These are phyloP conservation scores for Termitomyces sp. DNA, from an alignment of 1,284 basidiomycete species.

Conservation along the genomic window DNA sequence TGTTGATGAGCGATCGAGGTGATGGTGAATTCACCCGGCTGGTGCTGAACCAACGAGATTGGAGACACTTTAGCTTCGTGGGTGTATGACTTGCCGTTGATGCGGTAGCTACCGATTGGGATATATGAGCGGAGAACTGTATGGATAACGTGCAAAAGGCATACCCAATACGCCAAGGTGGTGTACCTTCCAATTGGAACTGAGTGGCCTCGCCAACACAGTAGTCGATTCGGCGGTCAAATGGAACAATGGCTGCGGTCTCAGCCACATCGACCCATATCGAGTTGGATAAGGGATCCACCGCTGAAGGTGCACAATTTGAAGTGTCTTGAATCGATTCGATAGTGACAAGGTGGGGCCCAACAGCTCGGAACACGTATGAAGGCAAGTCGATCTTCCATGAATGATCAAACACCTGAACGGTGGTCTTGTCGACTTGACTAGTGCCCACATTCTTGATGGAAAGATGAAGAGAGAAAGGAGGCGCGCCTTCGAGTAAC, in stretches of 20 bases:
- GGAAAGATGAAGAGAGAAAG: conserved; percentile 75
- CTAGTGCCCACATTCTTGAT: conserved; percentile 73
- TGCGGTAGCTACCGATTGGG: conserved; percentile 57
- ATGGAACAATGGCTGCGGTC: conserved; percentile 86
- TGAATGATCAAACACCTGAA: conserved; percentile 54
- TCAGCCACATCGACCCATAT: conserved; percentile 90
- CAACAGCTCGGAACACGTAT: conserved; percentile 72
- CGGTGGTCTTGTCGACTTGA: conserved; percentile 51
- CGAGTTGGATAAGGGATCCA: conserved; percentile 59
- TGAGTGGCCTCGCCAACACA: conserved; percentile 90
- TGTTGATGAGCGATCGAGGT: conserved; percentile 88
- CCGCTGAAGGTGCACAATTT: conserved; percentile 68
- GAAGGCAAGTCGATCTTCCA: conserved; percentile 77
- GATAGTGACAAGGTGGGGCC: conserved; percentile 76
- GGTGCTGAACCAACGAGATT: conserved; percentile 80
- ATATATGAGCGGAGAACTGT: conserved; percentile 2
- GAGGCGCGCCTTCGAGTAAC: conserved; percentile 75
- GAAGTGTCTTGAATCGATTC: conserved; percentile 74
- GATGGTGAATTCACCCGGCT: conserved; percentile 78
- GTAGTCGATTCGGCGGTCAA: conserved; percentile 74
- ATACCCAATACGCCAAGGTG: conserved; percentile 92
- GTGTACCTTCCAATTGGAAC: conserved; percentile 90
- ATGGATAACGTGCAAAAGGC: conserved; percentile 22
- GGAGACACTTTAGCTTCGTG: conserved; percentile 76
- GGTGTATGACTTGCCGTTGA: conserved; percentile 71